These are phyloP conservation scores for Maudiozyma serrabonitensis DNA, from an alignment of 805 yeast genomes.

Conservation along the genomic window DNA sequence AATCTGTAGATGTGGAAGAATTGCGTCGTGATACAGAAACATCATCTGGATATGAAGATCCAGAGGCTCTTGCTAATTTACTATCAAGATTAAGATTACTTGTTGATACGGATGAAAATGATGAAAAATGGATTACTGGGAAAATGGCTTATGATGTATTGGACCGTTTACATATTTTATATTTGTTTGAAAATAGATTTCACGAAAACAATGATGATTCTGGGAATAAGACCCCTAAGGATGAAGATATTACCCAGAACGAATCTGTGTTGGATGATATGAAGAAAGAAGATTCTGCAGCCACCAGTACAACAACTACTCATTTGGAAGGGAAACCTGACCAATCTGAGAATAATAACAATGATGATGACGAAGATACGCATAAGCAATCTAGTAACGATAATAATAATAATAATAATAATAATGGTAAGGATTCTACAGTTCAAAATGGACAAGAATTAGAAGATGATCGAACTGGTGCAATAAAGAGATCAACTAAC, in stretches of 20 bases:
- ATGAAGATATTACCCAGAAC: not conserved
- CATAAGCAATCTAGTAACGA: no score
- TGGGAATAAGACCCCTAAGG: not conserved
- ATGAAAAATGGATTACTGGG: conserved; percentile 24
- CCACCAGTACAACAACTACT: not conserved
- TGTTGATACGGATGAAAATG: conserved; percentile 21
- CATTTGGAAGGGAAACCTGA: not conserved
- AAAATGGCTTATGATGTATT: conserved; percentile 19
- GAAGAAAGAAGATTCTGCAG: not conserved
- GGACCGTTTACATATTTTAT: conserved; percentile 11
- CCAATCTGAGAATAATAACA: not conserved
- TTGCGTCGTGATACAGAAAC: not conserved
- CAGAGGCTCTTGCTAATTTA: conserved; percentile 5
- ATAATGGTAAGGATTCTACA: no score
- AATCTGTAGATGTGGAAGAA: conserved; percentile 3
- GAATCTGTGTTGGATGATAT: not conserved
- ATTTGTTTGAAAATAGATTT: conserved; percentile 13
- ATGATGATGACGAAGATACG: not conserved
- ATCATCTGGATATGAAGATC: not conserved
- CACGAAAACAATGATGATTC: not conserved
- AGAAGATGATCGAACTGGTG: not conserved
- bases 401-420: no score
- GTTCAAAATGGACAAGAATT: no score
- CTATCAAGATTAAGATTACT: conserved; percentile 19
- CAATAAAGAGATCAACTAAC: conserved; percentile 4